phyloP scores from a whole-genome alignment of 2,329 filamentous ascomycete species.

The Claviceps sp. region DNA sequence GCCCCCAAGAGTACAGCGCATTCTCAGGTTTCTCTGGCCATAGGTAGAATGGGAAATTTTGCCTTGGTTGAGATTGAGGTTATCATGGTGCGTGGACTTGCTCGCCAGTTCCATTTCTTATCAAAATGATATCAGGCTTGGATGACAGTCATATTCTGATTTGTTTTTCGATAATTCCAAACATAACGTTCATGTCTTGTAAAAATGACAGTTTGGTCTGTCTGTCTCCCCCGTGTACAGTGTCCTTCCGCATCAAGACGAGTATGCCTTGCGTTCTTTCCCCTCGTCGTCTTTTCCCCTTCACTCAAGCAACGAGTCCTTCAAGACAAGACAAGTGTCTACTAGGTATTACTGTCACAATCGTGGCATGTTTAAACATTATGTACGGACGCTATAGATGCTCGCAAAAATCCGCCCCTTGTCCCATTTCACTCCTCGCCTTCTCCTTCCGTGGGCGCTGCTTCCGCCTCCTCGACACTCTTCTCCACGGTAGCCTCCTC shows the following conservation, averaged over 20 bases:
- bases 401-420: not conserved
- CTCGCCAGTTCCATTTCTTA: too few species aligned
- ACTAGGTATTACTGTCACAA: not conserved
- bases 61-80: too few species aligned
- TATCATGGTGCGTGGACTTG: too few species aligned
- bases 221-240: too few species aligned
- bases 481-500: constrained; percentile 5
- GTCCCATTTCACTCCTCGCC: not conserved
- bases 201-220: too few species aligned
- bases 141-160: too few species aligned
- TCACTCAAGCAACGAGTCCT: not conserved
- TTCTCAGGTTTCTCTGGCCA: too few species aligned
- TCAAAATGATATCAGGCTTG: too few species aligned
- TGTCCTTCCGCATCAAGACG: not conserved
- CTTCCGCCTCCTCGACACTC: not conserved
- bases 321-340: not conserved
- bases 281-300: not conserved
- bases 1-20: too few species aligned
- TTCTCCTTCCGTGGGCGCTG: not conserved
- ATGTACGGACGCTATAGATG: constrained; percentile 18
- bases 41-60: too few species aligned
- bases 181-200: too few species aligned
- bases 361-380: constrained; percentile 20
- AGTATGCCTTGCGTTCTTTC: not conserved
- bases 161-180: too few species aligned